Evolutionary conservation across 495 filamentous ascomycete species (phyloP).

Genomic region (Xylaria cubensis): DNA sequence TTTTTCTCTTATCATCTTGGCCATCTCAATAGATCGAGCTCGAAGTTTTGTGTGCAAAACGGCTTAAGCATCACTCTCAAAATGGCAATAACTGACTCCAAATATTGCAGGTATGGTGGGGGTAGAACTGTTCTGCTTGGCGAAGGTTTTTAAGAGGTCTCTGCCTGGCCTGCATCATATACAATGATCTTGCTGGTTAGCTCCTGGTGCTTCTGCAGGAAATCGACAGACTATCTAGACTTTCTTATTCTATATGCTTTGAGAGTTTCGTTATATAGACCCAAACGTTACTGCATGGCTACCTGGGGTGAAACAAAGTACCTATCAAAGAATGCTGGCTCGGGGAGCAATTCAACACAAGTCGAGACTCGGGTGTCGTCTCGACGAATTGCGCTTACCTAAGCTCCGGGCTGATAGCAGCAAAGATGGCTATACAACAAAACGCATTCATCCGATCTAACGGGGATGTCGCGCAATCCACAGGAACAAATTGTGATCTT

Average conservation of each 20-base stretch:
- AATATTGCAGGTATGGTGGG: slow-evolving; percentile 65
- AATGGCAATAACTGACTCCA: slow-evolving; percentile 12
- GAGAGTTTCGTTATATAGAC: not conserved
- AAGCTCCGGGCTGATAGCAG: not conserved
- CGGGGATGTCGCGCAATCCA: not conserved
- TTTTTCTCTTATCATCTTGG: not conserved
- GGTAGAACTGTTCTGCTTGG: slow-evolving; percentile 69
- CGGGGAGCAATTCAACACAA: not conserved
- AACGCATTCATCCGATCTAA: not conserved
- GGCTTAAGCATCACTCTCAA: not conserved
- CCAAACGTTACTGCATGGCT: not conserved
- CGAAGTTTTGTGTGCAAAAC: not conserved
- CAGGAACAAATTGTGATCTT: not conserved
- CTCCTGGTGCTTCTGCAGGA: not conserved
- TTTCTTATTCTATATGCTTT: not conserved
- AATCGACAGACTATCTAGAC: not conserved
- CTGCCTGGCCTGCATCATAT: not conserved
- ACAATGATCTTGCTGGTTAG: not conserved
- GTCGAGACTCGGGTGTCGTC: not conserved
- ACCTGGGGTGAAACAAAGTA: not conserved
- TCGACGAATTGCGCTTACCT: not conserved
- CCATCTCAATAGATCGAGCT: not conserved
- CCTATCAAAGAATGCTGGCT: not conserved
- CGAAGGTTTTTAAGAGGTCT: slow-evolving; percentile 59
- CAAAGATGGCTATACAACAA: not conserved